Evolutionary conservation across 768 basidiomycete genomes (phyloP).

Genomic region (Lyophyllum shimeji): DNA sequence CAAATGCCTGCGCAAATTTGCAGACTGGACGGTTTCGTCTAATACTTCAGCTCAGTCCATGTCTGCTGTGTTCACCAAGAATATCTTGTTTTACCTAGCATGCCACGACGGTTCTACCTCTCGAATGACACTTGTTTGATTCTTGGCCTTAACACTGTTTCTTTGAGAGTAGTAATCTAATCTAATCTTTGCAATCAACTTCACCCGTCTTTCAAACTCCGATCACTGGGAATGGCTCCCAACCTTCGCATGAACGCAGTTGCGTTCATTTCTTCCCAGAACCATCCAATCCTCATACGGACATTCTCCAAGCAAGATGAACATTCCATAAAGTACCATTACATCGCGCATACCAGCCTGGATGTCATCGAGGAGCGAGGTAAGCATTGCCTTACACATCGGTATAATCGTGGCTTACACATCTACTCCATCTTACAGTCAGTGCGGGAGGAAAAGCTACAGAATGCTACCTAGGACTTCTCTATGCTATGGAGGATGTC

Average conservation of each 20-base stretch:
- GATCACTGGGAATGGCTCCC: slow-evolving; percentile 49
- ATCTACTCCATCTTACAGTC: slow-evolving; percentile 26
- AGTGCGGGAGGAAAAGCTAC: slow-evolving; percentile 55
- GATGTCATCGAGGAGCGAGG: slow-evolving; percentile 93
- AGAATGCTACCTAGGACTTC: slow-evolving; percentile 82
- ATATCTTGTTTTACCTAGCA: too few relatives aligned
- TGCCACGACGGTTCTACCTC: too few relatives aligned
- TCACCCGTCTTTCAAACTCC: neutral
- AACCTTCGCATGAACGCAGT: slow-evolving; percentile 76
- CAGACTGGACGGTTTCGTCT: too few relatives aligned
- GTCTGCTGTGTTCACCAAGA: too few relatives aligned
- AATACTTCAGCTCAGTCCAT: too few relatives aligned
- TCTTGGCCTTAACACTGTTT: too few relatives aligned
- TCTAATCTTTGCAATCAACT: neutral
- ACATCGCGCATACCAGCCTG: slow-evolving; percentile 86
- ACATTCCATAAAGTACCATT: slow-evolving; percentile 77
- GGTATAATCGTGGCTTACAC: slow-evolving; percentile 7
- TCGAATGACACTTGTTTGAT: too few relatives aligned
- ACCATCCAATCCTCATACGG: slow-evolving; percentile 78
- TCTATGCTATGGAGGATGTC: slow-evolving; percentile 91
- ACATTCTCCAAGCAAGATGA: slow-evolving; percentile 62
- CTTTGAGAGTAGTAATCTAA: neutral
- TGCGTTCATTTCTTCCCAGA: slow-evolving; percentile 83
- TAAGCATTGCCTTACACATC: slow-evolving; percentile 33
- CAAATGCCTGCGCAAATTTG: too few relatives aligned